These are phyloP conservation scores for Calycina herbarum DNA, from an alignment of 2,329 filamentous ascomycete species.

Conservation along the genomic window DNA sequence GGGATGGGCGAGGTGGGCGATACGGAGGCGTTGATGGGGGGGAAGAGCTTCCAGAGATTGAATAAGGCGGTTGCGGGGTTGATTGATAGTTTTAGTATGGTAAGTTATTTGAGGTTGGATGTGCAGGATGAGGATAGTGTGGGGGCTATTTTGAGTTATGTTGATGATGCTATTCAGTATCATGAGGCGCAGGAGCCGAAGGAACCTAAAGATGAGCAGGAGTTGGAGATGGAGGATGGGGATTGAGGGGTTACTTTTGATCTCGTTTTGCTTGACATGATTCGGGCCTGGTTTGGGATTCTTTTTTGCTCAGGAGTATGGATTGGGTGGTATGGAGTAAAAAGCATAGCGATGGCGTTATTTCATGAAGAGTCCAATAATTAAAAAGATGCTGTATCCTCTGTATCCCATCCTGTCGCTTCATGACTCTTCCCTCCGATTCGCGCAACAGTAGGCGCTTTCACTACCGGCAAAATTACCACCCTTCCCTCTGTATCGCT, in stretches of 20 bases:
- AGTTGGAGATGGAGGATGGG: conserved; percentile 45
- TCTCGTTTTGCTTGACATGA: background rate
- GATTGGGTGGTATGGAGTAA: background rate
- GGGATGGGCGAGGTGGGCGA: conserved; percentile 57
- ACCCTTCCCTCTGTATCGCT: conserved; percentile 4
- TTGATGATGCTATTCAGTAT: conserved; percentile 91
- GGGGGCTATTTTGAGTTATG: conserved; percentile 79
- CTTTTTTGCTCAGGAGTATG: conserved; percentile 4
- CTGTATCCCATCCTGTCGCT: background rate
- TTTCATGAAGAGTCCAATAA: conserved; percentile 6
- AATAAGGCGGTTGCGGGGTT: conserved; percentile 87
- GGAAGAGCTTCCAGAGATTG: conserved; percentile 76
- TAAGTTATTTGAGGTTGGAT: conserved; percentile 89
- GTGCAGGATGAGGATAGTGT: conserved; percentile 92
- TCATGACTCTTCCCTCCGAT: background rate
- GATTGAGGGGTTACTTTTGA: conserved; percentile 17
- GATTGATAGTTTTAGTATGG: conserved; percentile 98
- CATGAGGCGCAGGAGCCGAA: conserved; percentile 90
- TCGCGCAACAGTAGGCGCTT: background rate
- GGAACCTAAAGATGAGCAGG: conserved; percentile 69
- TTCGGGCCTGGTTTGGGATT: background rate
- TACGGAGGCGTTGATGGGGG: conserved; percentile 73
- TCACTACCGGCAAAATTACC: conserved; percentile 4
- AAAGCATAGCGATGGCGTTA: conserved; percentile 34
- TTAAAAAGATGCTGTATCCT: conserved; percentile 4